Evolutionary conservation across 1,139 yeast species (phyloP).

Genomic region (Candida sp.): DNA sequence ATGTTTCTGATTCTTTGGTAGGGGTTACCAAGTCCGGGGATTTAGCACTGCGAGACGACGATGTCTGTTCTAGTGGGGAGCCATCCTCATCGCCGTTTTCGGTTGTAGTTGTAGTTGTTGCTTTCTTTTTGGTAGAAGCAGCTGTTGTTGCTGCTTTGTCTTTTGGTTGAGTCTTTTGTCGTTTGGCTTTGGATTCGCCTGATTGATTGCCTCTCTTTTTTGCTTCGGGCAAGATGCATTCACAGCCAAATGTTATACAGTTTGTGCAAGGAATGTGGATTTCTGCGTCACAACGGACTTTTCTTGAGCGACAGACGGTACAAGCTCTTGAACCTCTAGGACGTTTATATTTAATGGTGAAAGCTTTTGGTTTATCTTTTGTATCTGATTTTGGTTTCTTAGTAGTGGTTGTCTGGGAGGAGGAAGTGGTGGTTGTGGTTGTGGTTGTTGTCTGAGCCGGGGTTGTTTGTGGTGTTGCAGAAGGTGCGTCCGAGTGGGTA

Average conservation of each 20-base stretch:
- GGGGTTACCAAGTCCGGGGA: not conserved
- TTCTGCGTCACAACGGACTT: slow-evolving; percentile 72
- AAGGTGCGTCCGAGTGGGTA: no score
- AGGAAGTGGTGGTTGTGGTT: no score
- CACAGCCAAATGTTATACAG: slow-evolving; percentile 78
- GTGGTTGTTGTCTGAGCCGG: not conserved
- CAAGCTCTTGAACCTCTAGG: slow-evolving; percentile 60
- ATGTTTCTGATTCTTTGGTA: not conserved
- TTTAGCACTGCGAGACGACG: not conserved
- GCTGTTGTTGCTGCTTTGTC: not conserved
- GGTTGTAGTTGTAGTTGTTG: not conserved
- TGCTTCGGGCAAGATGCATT: slow-evolving; percentile 67
- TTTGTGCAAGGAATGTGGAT: slow-evolving; percentile 79
- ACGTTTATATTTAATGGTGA: slow-evolving; percentile 53
- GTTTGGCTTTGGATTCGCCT: slow-evolving; percentile 27
- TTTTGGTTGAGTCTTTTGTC: slow-evolving; percentile 10
- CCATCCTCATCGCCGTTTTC: not conserved
- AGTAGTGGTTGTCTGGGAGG: not conserved
- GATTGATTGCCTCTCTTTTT: slow-evolving; percentile 45
- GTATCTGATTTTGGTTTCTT: not conserved
- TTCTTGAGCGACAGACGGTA: slow-evolving; percentile 67
- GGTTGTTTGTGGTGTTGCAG: no score
- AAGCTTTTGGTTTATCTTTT: slow-evolving; percentile 48
- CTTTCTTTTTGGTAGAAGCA: not conserved
- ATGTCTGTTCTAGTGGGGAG: not conserved